Evolutionary conservation across 495 filamentous ascomycete species (phyloP).

Genomic region (Immersiella caudata): DNA sequence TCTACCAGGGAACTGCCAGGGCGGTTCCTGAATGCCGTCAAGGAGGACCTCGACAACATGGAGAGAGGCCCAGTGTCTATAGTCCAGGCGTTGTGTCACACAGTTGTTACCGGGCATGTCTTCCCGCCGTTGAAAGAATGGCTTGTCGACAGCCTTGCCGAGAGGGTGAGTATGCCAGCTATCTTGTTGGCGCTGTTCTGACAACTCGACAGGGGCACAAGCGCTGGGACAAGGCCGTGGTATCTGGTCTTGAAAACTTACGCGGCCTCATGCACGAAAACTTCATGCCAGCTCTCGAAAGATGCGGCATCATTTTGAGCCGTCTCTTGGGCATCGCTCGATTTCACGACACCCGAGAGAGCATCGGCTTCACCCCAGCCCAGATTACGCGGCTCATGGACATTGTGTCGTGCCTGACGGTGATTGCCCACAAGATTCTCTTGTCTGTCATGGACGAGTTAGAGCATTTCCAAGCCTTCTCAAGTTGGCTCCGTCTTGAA

Average conservation of each 20-base stretch:
- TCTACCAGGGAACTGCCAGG: constrained; percentile 77
- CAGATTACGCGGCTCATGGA: constrained; percentile 61
- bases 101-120: constrained; percentile 83
- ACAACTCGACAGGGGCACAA: constrained; percentile 74
- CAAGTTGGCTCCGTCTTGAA: constrained; percentile 80
- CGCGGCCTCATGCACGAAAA: constrained; percentile 80
- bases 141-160: constrained; percentile 82
- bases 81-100: constrained; percentile 78
- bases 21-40: constrained; percentile 73
- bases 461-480: constrained; percentile 75
- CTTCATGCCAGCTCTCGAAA: constrained; percentile 82
- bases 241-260: constrained; percentile 73
- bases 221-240: constrained; percentile 88
- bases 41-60: constrained; percentile 59
- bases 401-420: constrained; percentile 71
- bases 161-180: constrained; percentile 61
- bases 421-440: constrained; percentile 75
- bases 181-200: background rate
- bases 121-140: constrained; percentile 79
- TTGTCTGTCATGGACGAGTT: constrained; percentile 74
- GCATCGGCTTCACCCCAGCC: constrained; percentile 62
- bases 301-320: constrained; percentile 78
- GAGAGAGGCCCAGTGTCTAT: constrained; percentile 52
- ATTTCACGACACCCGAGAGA: constrained; percentile 70
- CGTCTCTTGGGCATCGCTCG: constrained; percentile 83